phyloP scores from a whole-genome alignment of 164 flowering plant genomes.

The Magnolia officinalis region DNA sequence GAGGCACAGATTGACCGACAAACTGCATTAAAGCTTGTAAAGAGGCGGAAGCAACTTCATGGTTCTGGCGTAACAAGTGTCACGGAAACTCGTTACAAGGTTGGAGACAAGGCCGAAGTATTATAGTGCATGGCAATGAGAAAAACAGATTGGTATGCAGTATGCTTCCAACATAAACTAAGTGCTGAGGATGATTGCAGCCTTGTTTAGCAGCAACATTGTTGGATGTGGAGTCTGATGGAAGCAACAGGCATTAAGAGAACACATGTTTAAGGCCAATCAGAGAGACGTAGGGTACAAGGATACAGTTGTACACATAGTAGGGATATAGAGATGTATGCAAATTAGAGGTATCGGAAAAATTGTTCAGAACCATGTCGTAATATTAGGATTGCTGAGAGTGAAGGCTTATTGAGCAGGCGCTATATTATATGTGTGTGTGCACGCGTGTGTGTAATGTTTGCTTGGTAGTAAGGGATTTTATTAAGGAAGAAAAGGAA shows the following conservation, averaged over 20 bases:
- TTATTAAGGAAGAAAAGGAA: too few species aligned
- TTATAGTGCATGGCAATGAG: not conserved
- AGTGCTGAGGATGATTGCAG: not conserved
- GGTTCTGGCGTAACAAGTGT: slow-evolving; percentile 43
- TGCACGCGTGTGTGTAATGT: too few species aligned
- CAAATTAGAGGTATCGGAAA: not conserved
- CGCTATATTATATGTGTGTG: too few species aligned
- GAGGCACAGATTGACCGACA: slow-evolving; percentile 59
- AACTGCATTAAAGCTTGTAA: slow-evolving; percentile 59
- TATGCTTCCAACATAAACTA: not conserved
- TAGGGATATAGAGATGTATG: not conserved
- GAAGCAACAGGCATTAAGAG: not conserved
- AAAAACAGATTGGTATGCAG: not conserved
- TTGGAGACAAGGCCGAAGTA: slow-evolving; percentile 42
- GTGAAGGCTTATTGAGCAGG: not conserved
- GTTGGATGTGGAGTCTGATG: not conserved
- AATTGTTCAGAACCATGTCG: not conserved
- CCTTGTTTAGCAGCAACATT: not conserved
- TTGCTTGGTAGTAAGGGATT: too few species aligned
- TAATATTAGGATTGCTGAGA: not conserved
- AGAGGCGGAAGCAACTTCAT: slow-evolving; percentile 69
- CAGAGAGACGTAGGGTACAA: not conserved
- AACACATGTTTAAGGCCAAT: not conserved
- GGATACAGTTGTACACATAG: not conserved
- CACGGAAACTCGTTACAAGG: slow-evolving; percentile 42